Percentiles rank a stretch among this genome's conserved stretches.
phyloP scores from a whole-genome alignment of 2,329 filamentous ascomycete species.

The Fusarium keratoplasticum region DNA sequence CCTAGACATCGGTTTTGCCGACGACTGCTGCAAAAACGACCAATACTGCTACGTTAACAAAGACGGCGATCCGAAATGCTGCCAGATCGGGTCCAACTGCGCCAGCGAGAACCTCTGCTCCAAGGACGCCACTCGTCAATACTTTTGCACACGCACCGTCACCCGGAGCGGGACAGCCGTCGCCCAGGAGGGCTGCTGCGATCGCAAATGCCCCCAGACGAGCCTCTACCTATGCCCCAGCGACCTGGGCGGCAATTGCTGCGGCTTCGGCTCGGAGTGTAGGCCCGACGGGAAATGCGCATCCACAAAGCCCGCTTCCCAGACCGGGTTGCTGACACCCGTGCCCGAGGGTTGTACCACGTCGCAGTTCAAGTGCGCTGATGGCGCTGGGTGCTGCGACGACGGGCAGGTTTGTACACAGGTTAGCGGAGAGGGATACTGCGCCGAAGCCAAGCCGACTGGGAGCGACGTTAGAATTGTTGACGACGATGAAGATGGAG shows the following conservation, averaged over 20 bases:
- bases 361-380: constrained; percentile 57
- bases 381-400: constrained; percentile 64
- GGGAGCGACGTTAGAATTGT: constrained; percentile 47
- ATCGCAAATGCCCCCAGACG: constrained; percentile 54
- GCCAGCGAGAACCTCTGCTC: constrained; percentile 50
- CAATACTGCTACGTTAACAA: constrained; percentile 59
- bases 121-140: constrained; percentile 40
- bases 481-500: constrained; percentile 38
- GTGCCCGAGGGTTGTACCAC: constrained; percentile 58
- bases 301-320: constrained; percentile 41
- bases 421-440: constrained; percentile 51
- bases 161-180: constrained; percentile 44
- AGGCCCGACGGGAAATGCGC: constrained; percentile 51
- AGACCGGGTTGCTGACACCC: constrained; percentile 47
- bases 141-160: constrained; percentile 49
- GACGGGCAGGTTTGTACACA: constrained; percentile 57
- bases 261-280: constrained; percentile 59
- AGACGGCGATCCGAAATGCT: constrained; percentile 52
- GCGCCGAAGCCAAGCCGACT: constrained; percentile 52
- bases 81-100: constrained; percentile 57
- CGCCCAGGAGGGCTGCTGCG: constrained; percentile 51
- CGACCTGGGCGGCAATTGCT: constrained; percentile 62
- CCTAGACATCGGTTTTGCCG: constrained; percentile 53
- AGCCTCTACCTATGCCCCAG: constrained; percentile 59
- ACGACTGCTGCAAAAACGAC: constrained; percentile 57